These are phyloP conservation scores for Cytospora chrysosperma DNA, from an alignment of 2,329 filamentous ascomycete species.

Conservation along the genomic window DNA sequence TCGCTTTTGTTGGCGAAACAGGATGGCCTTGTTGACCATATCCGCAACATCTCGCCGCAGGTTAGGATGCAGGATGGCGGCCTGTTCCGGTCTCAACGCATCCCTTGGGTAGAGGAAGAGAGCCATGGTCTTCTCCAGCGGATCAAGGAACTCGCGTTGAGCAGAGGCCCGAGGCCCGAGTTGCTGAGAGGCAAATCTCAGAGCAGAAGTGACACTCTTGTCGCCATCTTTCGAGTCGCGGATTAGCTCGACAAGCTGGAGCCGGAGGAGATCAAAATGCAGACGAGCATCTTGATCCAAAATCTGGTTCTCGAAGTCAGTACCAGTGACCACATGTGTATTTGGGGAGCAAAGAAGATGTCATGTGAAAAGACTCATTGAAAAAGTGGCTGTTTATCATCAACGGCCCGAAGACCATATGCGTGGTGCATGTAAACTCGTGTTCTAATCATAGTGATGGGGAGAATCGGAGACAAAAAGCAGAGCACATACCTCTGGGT, in stretches of 20 bases:
- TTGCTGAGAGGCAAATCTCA: conserved; percentile 85
- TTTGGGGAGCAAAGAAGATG: conserved; percentile 30
- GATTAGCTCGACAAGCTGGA: conserved; percentile 94
- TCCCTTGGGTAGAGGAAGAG: conserved; percentile 86
- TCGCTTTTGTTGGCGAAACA: conserved; percentile 68
- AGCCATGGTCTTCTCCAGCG: conserved; percentile 90
- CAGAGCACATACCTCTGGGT: conserved; percentile 69
- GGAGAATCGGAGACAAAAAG: conserved; percentile 14
- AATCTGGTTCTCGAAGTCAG: conserved; percentile 58
- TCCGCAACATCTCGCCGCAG: conserved; percentile 82
- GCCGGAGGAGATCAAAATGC: conserved; percentile 84
- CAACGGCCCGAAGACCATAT: conserved; percentile 83
- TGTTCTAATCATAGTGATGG: conserved; percentile 82
- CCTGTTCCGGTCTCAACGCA: conserved; percentile 71
- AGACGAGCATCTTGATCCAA: conserved; percentile 78
- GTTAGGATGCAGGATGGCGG: conserved; percentile 73
- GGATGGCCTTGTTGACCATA: conserved; percentile 84
- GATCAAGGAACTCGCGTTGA: conserved; percentile 76
- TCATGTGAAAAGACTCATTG: conserved; percentile 62
- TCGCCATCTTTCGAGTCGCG: conserved; percentile 72
- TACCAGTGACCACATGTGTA: conserved; percentile 28
- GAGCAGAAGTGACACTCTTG: conserved; percentile 63
- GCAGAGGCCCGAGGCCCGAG: conserved; percentile 84
- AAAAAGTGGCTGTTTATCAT: conserved; percentile 78
- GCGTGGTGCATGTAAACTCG: conserved; percentile 99